These are phyloP conservation scores for Rhododendron griersonianum DNA, from an alignment of 148 eudicot species.

Conservation along the genomic window DNA sequence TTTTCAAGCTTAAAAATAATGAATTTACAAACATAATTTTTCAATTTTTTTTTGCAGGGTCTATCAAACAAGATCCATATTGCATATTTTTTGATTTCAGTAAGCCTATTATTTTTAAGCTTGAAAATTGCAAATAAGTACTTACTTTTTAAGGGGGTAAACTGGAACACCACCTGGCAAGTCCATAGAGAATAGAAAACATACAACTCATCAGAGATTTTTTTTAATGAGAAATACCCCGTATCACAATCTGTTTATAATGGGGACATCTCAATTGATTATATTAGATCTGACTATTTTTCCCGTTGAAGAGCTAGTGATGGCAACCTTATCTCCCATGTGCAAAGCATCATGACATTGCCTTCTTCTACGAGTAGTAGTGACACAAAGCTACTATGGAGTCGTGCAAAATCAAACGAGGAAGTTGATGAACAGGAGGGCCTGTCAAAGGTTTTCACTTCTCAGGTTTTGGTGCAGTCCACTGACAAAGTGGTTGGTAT, in stretches of 20 bases:
- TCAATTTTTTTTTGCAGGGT: no score
- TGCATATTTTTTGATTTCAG: no score
- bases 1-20: no score
- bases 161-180: neutral
- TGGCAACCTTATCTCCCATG: constrained; percentile 24
- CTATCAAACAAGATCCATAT: no score
- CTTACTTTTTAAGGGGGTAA: no score
- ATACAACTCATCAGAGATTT: neutral
- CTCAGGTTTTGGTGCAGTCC: constrained; percentile 31
- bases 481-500: constrained; percentile 29
- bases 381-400: constrained; percentile 11
- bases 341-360: constrained; percentile 14
- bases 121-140: no score
- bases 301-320: constrained; percentile 35
- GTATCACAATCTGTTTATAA: neutral
- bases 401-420: constrained; percentile 20
- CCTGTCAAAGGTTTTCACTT: constrained; percentile 14
- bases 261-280: constrained; percentile 7
- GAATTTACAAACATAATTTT: no score
- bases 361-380: constrained; percentile 24
- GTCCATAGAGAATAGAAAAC: neutral
- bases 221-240: neutral
- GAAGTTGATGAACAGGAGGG: constrained; percentile 18
- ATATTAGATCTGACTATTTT: constrained; percentile 24
- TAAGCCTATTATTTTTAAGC: no score